phyloP scores from a whole-genome alignment of 116 monocot genomes.

The Posidonia oceanica region DNA sequence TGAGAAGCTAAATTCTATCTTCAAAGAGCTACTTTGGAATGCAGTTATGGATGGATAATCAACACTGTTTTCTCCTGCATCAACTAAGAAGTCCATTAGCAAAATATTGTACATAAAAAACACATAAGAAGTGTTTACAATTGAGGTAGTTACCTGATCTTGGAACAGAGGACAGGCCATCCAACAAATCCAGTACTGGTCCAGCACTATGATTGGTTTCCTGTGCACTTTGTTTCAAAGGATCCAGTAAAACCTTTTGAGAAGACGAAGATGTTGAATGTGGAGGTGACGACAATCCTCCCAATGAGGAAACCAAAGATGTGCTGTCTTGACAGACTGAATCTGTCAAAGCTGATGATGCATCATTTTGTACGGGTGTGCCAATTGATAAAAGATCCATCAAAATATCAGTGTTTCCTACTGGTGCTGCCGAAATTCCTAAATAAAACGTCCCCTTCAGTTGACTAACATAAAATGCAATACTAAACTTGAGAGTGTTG shows the following conservation, averaged over 20 bases:
- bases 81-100: constrained; percentile 9
- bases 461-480: not conserved
- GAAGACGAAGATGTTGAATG: constrained; percentile 15
- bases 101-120: not conserved
- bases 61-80: constrained; percentile 33
- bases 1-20: constrained; percentile 67
- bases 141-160: constrained; percentile 26
- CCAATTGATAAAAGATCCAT: constrained; percentile 95
- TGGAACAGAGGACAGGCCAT: constrained; percentile 46
- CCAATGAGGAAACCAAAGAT: constrained; percentile 13
- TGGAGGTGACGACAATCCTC: constrained; percentile 25
- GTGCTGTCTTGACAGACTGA: constrained; percentile 17
- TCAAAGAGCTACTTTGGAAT: constrained; percentile 69
- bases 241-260: constrained; percentile 20
- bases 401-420: constrained; percentile 50
- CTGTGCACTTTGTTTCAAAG: constrained; percentile 15
- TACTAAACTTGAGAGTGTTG: not conserved
- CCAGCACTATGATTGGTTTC: constrained; percentile 36
- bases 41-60: constrained; percentile 66
- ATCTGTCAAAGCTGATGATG: constrained; percentile 11
- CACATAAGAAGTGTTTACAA: not conserved
- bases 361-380: constrained; percentile 34
- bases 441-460: not conserved
- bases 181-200: constrained; percentile 55
- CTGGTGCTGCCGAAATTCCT: constrained; percentile 25